phyloP scores from a whole-genome alignment of 495 filamentous ascomycete species.

The Podospora pseudopauciseta region DNA sequence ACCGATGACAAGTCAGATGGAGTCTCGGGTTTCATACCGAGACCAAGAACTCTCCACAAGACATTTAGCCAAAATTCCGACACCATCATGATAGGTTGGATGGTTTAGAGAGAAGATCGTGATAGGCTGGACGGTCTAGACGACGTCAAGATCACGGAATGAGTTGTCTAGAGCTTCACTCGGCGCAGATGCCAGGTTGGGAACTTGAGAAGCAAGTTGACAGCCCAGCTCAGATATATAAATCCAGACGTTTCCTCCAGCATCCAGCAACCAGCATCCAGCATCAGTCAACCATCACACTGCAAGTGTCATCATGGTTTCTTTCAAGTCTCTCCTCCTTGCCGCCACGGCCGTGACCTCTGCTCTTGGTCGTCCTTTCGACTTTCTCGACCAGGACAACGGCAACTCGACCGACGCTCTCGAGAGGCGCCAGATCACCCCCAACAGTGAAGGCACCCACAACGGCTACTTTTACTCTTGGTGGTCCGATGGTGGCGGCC shows the following conservation, averaged over 20 bases:
- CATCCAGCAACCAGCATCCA: constrained; percentile 1
- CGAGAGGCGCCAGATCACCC: constrained; percentile 9
- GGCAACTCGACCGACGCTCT: constrained; percentile 20
- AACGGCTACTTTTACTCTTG: constrained; percentile 59
- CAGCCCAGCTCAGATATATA: constrained; percentile 4
- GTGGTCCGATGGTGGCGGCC: constrained; percentile 55
- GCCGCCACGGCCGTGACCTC: constrained; percentile 15
- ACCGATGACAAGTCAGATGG: constrained; percentile 1
- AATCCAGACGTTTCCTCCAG: neutral
- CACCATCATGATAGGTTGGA: constrained; percentile 1
- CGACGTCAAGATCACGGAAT: neutral
- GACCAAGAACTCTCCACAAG: constrained; percentile 2
- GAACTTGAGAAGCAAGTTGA: neutral
- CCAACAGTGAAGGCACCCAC: constrained; percentile 38
- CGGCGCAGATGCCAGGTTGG: neutral
- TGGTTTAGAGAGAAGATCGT: neutral
- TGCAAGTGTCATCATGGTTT: constrained; percentile 15
- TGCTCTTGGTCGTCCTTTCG: constrained; percentile 14
- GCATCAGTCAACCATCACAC: neutral
- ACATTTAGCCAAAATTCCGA: constrained; percentile 17
- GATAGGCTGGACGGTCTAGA: constrained; percentile 7
- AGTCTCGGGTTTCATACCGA: neutral
- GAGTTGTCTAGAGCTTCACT: neutral
- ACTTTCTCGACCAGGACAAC: constrained; percentile 18
- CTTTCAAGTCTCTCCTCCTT: constrained; percentile 22